Conservation (phyloP, 148 eudicot species). For the Camellia japonica region DNA sequence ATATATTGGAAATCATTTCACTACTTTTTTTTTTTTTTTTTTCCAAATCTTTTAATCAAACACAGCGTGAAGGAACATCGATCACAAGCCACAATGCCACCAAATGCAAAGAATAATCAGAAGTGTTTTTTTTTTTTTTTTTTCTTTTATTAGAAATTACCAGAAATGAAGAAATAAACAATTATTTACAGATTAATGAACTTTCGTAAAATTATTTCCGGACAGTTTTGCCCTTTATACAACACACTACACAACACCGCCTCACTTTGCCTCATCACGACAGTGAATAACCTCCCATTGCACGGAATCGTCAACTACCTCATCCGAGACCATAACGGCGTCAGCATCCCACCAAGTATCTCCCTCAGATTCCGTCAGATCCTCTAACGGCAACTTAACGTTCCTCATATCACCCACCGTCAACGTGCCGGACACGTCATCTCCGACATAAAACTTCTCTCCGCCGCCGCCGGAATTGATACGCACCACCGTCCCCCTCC, state of each 20-base stretch:
- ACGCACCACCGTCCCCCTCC: conserved; percentile 17
- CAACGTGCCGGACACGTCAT: conserved; percentile 35
- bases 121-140: too few relatives aligned
- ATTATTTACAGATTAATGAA: background rate
- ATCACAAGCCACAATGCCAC: too few relatives aligned
- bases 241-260: background rate
- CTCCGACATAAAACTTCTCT: conserved; percentile 51
- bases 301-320: background rate
- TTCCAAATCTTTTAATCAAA: too few relatives aligned
- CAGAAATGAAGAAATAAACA: background rate
- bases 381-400: conserved; percentile 34
- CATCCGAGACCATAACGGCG: conserved; percentile 29
- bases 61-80: too few relatives aligned
- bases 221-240: background rate
- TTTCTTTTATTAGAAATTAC: background rate
- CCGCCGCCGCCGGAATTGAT: conserved; percentile 34
- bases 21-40: too few relatives aligned
- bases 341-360: conserved; percentile 55
- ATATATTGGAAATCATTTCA: too few relatives aligned
- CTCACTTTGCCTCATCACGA: background rate
- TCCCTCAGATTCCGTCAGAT: conserved; percentile 28
- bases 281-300: background rate
- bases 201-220: background rate
- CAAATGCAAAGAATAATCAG: too few relatives aligned
- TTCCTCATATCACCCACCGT: conserved; percentile 65